A percentile compares a stretch with the other conserved stretches of the same genome.
Evolutionary conservation across 139 green algal genomes (phyloP).

Genomic region (Chlorokybus atmophyticus): DNA sequence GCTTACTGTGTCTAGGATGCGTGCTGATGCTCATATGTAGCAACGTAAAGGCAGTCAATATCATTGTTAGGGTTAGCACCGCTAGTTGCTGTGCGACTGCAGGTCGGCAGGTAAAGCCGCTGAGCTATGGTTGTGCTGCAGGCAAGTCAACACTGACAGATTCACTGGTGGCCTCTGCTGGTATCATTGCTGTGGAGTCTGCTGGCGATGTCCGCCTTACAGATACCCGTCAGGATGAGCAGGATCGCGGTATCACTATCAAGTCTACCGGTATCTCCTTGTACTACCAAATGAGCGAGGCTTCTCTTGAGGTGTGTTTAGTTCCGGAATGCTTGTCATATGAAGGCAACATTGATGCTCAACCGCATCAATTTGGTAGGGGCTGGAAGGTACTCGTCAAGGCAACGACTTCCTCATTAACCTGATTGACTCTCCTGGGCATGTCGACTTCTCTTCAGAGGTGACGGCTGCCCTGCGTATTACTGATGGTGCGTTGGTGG

Average conservation of each 20-base stretch:
- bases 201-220: conserved; percentile 39
- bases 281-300: conserved; percentile 87
- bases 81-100: too few relatives aligned
- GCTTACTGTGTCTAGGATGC: too few relatives aligned
- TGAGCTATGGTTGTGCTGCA: too few relatives aligned
- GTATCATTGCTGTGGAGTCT: conserved; percentile 92
- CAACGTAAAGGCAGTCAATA: too few relatives aligned
- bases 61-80: too few relatives aligned
- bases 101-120: too few relatives aligned
- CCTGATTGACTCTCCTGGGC: conserved; percentile 97
- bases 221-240: conserved; percentile 94
- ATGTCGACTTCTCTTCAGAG: conserved; percentile 99
- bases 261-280: conserved; percentile 99
- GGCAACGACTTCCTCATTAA: conserved; percentile 96
- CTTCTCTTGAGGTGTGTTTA: conserved; percentile 62
- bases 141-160: conserved; percentile 95
- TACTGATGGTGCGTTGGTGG: conserved; percentile 95
- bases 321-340: too few relatives aligned
- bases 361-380: too few relatives aligned
- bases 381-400: conserved; percentile 48
- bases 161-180: conserved; percentile 93
- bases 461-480: conserved; percentile 97
- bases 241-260: conserved; percentile 99
- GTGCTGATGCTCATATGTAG: too few relatives aligned
- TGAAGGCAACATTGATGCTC: too few relatives aligned